These are phyloP conservation scores for Pyracantha coccinea DNA, from an alignment of 331 rosid genomes.

Conservation along the genomic window DNA sequence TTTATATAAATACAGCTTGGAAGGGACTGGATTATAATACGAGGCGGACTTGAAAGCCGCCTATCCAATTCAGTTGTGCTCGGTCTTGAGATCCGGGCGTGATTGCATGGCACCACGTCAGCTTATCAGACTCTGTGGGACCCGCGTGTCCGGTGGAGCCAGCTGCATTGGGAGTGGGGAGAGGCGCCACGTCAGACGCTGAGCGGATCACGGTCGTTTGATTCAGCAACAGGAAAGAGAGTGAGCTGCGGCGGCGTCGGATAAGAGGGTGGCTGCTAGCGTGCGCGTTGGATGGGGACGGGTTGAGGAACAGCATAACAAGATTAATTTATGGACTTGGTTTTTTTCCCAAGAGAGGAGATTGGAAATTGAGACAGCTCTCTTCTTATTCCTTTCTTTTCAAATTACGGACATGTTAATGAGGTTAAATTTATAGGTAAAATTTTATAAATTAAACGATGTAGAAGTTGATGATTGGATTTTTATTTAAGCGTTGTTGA, in stretches of 20 bases:
- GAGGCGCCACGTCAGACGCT: constrained; percentile 4
- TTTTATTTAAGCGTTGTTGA: too few species aligned
- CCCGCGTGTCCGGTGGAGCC: too few species aligned
- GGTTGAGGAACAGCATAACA: background rate
- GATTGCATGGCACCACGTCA: constrained; percentile 18
- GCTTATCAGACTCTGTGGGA: background rate
- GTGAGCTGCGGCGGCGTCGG: background rate
- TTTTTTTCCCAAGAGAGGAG: too few species aligned
- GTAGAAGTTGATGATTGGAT: too few species aligned
- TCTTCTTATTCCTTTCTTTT: too few species aligned
- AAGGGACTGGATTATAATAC: background rate
- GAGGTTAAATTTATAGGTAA: too few species aligned
- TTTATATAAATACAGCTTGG: background rate
- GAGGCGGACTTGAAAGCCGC: constrained; percentile 22
- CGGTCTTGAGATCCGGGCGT: constrained; percentile 24
- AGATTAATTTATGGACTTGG: background rate
- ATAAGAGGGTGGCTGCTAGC: background rate
- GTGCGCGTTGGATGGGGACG: background rate
- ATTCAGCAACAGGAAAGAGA: background rate
- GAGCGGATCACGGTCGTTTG: background rate
- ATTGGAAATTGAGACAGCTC: too few species aligned
- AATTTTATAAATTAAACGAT: too few species aligned
- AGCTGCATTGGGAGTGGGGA: too few species aligned
- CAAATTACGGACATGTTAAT: too few species aligned
- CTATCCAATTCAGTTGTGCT: constrained; percentile 1